Evolutionary conservation across 192 early-diverging fungal species (phyloP), one percentile per base, ranked within the genome.

Genomic region (Coemansia sp.): DNA sequence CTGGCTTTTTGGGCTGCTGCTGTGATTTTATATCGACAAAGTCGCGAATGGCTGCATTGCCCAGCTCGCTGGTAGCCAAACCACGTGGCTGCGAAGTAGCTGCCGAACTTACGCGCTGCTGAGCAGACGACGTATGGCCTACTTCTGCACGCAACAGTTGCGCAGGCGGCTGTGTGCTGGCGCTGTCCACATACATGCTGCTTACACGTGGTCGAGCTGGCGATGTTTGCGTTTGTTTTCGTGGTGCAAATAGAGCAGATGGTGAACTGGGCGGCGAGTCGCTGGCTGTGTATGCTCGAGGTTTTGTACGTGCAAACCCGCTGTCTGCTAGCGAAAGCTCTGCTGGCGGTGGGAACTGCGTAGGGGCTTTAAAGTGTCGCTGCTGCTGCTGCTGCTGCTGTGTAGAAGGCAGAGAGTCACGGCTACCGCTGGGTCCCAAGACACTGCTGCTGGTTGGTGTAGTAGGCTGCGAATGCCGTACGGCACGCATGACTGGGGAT

Each of bases 401-500:
- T n/a, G n/a, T 31, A 31, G 47, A 49, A 31, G 41, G 21, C 31
- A 70, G 30, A 4, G 69, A 71, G 43, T 71, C 69, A 36, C 21
- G 36, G 40, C 68, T 70, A 30, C 55, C 8, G 35, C 64, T 19
- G 54, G 57, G 26, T 0, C 47, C 43, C 43, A 45, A 21, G 43
- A 6, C 30, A 31, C 30, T 31, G 30, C 30, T 31, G 47, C 45
- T 5, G 28, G 15, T 61, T 4, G 74, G 74, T 16, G 74, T 78
- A 14, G 68, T 63, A 0, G 74, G 74, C n/a, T 68, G 74, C 6
- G 74, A 66, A 23, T 70, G 68, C 7, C 74, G 63, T 6, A 59
- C 59, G 4, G 74, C 74, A 5, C 68, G 74, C 74, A 78, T 70
- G 4, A 78, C 59, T 11, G 74, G 74, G 19, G 74, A 78, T 20